Evolutionary conservation across 805 yeast species (phyloP).

Genomic region (Priceomyces carsonii): DNA sequence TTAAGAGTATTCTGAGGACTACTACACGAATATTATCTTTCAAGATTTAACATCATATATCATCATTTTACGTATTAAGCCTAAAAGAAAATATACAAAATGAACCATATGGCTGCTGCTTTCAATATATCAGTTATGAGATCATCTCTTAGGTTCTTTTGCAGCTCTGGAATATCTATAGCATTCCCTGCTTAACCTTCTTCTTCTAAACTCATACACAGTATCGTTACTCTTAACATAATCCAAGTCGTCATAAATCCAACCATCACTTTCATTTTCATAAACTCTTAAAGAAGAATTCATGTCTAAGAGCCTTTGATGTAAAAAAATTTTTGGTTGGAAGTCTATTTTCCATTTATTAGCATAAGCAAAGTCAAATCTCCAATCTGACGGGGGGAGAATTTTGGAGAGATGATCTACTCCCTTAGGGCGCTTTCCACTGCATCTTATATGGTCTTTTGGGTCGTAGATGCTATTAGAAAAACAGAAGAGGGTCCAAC

Average conservation of each 20-base stretch:
- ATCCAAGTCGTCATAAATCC: conserved; percentile 49
- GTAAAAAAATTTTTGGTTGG: conserved; percentile 53
- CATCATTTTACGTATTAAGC: too few relatives aligned
- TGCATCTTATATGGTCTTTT: conserved; percentile 38
- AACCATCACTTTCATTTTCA: conserved; percentile 38
- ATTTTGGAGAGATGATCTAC: conserved; percentile 54
- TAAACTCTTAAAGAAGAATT: conserved; percentile 15
- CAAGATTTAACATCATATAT: too few relatives aligned
- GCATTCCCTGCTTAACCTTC: conserved; percentile 56
- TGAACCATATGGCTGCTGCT: too few relatives aligned
- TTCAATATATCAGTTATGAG: too few relatives aligned
- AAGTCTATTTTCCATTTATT: conserved; percentile 67
- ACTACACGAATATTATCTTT: too few relatives aligned
- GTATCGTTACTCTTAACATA: conserved; percentile 27
- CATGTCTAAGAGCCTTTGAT: conserved; percentile 39
- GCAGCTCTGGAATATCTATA: conserved; percentile 40
- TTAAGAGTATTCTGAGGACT: too few relatives aligned
- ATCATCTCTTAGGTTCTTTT: conserved; percentile 8
- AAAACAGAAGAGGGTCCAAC: conserved; percentile 63
- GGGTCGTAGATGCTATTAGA: conserved; percentile 57
- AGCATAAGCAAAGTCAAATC: conserved; percentile 52
- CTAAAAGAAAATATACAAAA: too few relatives aligned
- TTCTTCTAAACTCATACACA: conserved; percentile 53
- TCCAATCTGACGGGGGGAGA: conserved; percentile 73
- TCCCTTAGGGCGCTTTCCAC: conserved; percentile 66